These are phyloP conservation scores for Scheffersomyces amazonensis DNA, from an alignment of 805 yeast species.

Conservation along the genomic window DNA sequence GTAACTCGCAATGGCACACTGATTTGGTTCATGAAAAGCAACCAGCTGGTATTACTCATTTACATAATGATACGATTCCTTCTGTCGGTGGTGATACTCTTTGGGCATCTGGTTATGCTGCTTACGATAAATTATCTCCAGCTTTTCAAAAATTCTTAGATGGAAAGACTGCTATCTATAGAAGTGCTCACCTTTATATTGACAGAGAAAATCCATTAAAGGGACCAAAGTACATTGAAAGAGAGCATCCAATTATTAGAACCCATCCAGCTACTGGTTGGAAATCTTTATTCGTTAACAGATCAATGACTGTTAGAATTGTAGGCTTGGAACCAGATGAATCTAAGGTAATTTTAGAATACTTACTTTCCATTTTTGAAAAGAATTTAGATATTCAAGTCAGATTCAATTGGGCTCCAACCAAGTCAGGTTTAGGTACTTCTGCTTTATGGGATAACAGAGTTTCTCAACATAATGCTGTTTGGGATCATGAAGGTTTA, in stretches of 20 bases:
- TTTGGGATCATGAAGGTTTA: constrained; percentile 45
- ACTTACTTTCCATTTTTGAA: constrained; percentile 45
- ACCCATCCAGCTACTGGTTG: constrained; percentile 66
- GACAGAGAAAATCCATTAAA: constrained; percentile 45
- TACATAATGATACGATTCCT: constrained; percentile 40
- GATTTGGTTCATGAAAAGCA: constrained; percentile 35
- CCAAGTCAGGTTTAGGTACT: constrained; percentile 41
- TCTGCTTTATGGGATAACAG: constrained; percentile 63
- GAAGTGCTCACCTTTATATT: constrained; percentile 39
- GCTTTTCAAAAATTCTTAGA: constrained; percentile 49
- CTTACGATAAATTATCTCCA: constrained; percentile 54
- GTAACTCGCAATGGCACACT: constrained; percentile 32
- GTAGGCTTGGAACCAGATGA: constrained; percentile 52
- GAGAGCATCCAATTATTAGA: constrained; percentile 60
- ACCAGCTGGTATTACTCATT: constrained; percentile 37
- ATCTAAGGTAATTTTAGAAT: constrained; percentile 44
- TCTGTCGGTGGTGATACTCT: constrained; percentile 53
- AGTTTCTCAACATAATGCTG: constrained; percentile 50
- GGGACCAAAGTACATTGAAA: constrained; percentile 46
- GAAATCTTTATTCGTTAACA: constrained; percentile 55
- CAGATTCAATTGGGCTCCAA: constrained; percentile 46
- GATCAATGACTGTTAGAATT: constrained; percentile 48
- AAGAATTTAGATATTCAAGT: constrained; percentile 55
- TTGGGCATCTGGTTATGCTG: constrained; percentile 56
- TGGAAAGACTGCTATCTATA: constrained; percentile 47